Evolutionary conservation across 495 filamentous ascomycete species (phyloP), one percentile per base, ranked within the genome.

Genomic region (Geopyxis carbonaria): DNA sequence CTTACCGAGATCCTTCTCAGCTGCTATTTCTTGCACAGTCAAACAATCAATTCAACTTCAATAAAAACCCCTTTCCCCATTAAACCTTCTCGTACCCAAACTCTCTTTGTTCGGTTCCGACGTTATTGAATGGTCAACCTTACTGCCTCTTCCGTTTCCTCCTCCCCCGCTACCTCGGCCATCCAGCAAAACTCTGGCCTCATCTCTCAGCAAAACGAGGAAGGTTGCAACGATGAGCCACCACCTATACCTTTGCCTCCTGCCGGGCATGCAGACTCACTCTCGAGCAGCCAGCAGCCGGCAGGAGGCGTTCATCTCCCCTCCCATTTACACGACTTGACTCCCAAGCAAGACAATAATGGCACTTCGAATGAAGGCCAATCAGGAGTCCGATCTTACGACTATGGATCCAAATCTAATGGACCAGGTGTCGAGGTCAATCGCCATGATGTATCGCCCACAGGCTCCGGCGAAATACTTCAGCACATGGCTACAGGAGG

Each of bases 241-340:
- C 51, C 51, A 28, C 51, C 51, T 53, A 54, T 54, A 54, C 50
- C 52, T 55, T 52, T 33, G 51, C 51, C 51, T 54, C 50, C 50
- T 54, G 51, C 44, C 51, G 51, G 51, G 43, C 43, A 46, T 23
- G 19, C 34, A 18, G 22, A 11, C 11, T 13, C 14, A 15, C 27
- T 13, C 11, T 25, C 24, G n/a, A 29, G 18, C 8, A 20, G 7
- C 16, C 34, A n/a, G 11, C 11, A 29, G 35, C 47, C 42, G 51
- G 51, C 51, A 54, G 51, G 51, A 54, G 51, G 51, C 51, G 37
- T 45, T 43, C 45, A 13, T 32, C 40, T 53, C 47, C 45, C 48
- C 40, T 43, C 16, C 38, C 44, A 52, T 38, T 40, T 27, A 27
- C 29, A 19, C 8, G 21, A 33, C 39, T 35, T 15, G 22, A 36